Base-by-base conservation (phyloP, 2,329 filamentous ascomycete genomes). In the Endoconidiophora polonica region DNA sequence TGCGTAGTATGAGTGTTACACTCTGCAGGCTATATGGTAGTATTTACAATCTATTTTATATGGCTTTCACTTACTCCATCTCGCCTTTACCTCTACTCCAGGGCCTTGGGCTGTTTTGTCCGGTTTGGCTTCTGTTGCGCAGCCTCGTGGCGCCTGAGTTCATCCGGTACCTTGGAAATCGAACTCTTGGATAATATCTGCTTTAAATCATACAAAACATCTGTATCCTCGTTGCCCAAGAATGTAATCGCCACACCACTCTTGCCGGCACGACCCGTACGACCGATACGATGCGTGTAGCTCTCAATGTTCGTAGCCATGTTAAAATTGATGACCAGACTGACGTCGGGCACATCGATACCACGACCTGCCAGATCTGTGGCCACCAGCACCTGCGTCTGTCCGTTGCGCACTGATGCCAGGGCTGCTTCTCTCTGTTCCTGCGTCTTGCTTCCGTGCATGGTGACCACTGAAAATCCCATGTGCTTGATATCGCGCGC, bases 241-340 rank as follows among this genome's bases (percentile, higher is more conserved):
- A 98, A 98, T 0, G 91, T 98, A 55, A 98, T 91, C 2, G 91
- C 85, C 46, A 94, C 81, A 81, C 91, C 91, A 58, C 77, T 88
- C 76, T 96, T 96, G 55, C 91, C 91, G 2, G 91, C 91, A 79
- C 91, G 83, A 72, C 91, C 91, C 1, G 91, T 98, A 68, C 91
- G 83, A 65, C 91, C 91, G 60, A 98, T 83, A 68, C 91, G 81
- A 71, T 98, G 91, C 2, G 90, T 96, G 64, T 98, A 98, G 61
- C 78, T 83, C 68, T 98, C 91, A 57, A 98, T 96, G 57, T 73
- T 86, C 10, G 69, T 79, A 0, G 91, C 83, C 91, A 98, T 96
- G 72, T 96, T 98, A 76, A 96, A 98, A 70, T 98, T 98, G 63
- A 98, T 75, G 52, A 98, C 91, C 54, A 98, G 74, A 55, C 78